Evolutionary conservation across 1,284 basidiomycete species (phyloP).

Genomic region (Anthracocystis walkeri): DNA sequence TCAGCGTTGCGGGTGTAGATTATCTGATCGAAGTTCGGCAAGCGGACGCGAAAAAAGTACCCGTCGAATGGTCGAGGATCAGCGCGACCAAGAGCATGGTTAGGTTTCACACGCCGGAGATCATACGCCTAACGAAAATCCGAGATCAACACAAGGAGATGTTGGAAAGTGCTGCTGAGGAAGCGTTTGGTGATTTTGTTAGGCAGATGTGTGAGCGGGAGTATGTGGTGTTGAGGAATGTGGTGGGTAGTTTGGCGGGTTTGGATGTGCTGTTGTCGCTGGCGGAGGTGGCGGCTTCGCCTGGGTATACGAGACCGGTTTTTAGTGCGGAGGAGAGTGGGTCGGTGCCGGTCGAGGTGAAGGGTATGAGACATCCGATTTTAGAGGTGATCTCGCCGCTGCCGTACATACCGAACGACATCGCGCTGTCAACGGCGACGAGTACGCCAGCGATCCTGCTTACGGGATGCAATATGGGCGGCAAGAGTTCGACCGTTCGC

Average conservation of each 20-base stretch:
- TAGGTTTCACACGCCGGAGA: conserved; percentile 84
- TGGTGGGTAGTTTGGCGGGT: conserved; percentile 47
- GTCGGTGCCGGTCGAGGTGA: conserved; percentile 34
- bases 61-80: conserved; percentile 82
- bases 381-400: conserved; percentile 48
- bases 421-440: conserved; percentile 25
- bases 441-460: conserved; percentile 50
- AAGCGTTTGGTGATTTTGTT: conserved; percentile 51
- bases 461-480: conserved; percentile 70
- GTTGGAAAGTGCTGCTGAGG: conserved; percentile 74
- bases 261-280: conserved; percentile 59
- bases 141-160: conserved; percentile 82
- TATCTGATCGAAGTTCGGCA: conserved; percentile 74
- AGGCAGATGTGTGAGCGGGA: conserved; percentile 37
- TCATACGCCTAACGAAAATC: conserved; percentile 78
- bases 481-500: conserved; percentile 77
- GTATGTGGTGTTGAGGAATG: conserved; percentile 55
- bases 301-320: conserved; percentile 53
- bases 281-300: conserved; percentile 40
- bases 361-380: conserved; percentile 62
- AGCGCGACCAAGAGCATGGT: conserved; percentile 80
- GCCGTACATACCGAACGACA: conserved; percentile 61
- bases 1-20: conserved; percentile 73
- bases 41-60: conserved; percentile 79
- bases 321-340: conserved; percentile 10